Conservation (phyloP, 805 yeast genomes). For the Hanseniaspora pseudoguilliermondii region DNA sequence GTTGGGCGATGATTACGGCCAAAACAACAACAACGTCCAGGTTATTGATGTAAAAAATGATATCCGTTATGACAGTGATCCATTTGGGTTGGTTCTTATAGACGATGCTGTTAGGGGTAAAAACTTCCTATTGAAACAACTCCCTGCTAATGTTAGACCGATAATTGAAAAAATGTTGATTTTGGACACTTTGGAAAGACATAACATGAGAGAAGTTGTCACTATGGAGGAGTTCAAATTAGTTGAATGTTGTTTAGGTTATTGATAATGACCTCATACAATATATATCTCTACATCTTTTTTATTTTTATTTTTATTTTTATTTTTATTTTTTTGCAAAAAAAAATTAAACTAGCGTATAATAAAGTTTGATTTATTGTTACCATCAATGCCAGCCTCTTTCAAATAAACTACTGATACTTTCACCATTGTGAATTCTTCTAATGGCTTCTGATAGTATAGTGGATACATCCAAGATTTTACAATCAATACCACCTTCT, state of each 20-base stretch:
- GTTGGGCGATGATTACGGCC: slow-evolving; percentile 12
- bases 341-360: background rate
- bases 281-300: too few relatives aligned
- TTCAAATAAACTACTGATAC: slow-evolving; percentile 85
- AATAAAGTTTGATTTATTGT: background rate
- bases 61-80: background rate
- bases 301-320: too few relatives aligned
- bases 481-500: slow-evolving; percentile 43
- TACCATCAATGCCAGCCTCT: slow-evolving; percentile 37
- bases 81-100: slow-evolving; percentile 1
- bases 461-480: slow-evolving; percentile 75
- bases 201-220: slow-evolving; percentile 9
- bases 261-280: background rate
- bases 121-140: slow-evolving; percentile 7
- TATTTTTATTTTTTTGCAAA: too few relatives aligned
- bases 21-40: slow-evolving; percentile 11
- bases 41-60: background rate
- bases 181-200: slow-evolving; percentile 8
- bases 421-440: slow-evolving; percentile 93
- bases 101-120: slow-evolving; percentile 11
- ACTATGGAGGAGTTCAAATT: slow-evolving; percentile 8
- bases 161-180: slow-evolving; percentile 7
- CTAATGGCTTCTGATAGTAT: slow-evolving; percentile 91
- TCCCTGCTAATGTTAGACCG: slow-evolving; percentile 3
- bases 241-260: slow-evolving; percentile 7